These are phyloP conservation scores for Radiomyces spectabilis DNA, from an alignment of 192 early-diverging fungal genomes.

Conservation along the genomic window DNA sequence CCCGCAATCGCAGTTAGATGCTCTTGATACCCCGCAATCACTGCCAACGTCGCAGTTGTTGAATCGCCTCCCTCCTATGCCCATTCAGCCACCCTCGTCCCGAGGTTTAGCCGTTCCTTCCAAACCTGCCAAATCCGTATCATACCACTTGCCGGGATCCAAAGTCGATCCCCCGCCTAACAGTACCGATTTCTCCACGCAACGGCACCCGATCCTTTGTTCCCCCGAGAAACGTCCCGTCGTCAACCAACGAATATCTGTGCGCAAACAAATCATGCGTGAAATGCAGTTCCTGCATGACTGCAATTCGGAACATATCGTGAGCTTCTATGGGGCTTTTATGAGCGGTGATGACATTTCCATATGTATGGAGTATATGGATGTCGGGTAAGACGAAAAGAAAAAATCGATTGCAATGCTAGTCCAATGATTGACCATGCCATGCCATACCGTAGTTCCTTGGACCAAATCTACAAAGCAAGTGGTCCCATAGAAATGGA, in stretches of 20 bases:
- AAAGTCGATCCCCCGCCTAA: neutral
- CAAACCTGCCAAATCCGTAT: conserved; percentile 5
- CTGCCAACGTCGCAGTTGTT: neutral
- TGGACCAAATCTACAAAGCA: conserved; percentile 86
- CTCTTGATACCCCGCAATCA: conserved; percentile 5
- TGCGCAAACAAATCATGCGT: conserved; percentile 79
- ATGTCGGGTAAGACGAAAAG: conserved; percentile 49
- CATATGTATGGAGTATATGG: conserved; percentile 97
- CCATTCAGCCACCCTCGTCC: too few species aligned
- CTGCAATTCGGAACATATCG: conserved; percentile 90
- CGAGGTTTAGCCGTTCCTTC: neutral
- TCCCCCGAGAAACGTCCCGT: conserved; percentile 2
- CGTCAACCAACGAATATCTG: conserved; percentile 50
- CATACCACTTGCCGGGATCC: neutral
- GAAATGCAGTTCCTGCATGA: conserved; percentile 94
- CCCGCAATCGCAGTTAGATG: conserved; percentile 15
- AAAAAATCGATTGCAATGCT: neutral
- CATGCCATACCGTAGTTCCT: conserved; percentile 34
- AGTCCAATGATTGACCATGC: neutral
- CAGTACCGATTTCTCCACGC: neutral
- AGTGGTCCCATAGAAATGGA: conserved; percentile 79
- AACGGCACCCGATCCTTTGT: neutral
- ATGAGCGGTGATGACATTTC: conserved; percentile 72
- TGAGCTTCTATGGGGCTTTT: conserved; percentile 94
- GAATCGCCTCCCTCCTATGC: too few species aligned